A percentile compares a stretch with the other conserved stretches of the same genome.
These are phyloP conservation scores for Eucalyptus leucophloia DNA, from an alignment of 345 rosid species.

Conservation along the genomic window DNA sequence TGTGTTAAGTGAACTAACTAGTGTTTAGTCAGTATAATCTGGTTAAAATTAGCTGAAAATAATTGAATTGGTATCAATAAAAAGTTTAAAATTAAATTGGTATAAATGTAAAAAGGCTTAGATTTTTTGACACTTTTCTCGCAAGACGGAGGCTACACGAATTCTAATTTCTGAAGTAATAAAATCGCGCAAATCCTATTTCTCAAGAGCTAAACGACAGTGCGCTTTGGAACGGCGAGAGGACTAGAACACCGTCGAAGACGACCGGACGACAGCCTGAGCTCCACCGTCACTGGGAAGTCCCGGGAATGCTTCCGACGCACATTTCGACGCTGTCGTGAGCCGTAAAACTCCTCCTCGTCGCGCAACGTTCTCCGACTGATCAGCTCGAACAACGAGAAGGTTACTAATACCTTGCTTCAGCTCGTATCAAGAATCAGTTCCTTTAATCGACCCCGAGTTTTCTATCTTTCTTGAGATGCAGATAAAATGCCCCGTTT, in stretches of 20 bases:
- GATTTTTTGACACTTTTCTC: too few relatives aligned
- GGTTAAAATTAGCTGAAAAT: too few relatives aligned
- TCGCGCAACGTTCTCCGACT: neutral
- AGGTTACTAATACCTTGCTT: neutral
- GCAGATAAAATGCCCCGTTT: neutral
- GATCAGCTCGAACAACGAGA: neutral
- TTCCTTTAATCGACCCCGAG: neutral
- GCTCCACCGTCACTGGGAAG: neutral
- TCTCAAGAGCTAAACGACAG: neutral
- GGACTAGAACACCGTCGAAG: neutral
- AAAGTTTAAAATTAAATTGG: too few relatives aligned
- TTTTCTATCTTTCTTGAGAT: neutral
- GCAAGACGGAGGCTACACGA: too few relatives aligned
- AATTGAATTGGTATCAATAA: too few relatives aligned
- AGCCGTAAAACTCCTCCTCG: neutral
- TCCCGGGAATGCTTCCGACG: neutral
- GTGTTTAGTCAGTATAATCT: rapidly evolving
- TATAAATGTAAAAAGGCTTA: too few relatives aligned
- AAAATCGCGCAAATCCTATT: neutral
- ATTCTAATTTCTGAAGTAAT: too few relatives aligned
- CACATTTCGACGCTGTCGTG: neutral
- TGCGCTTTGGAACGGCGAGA: neutral
- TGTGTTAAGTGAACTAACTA: rapidly evolving
- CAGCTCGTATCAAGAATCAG: neutral
- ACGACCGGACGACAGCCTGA: neutral